Evolutionary conservation across 768 basidiomycete genomes (phyloP), one percentile per base, ranked within the genome.

Genomic region (Pilatotrama ljubarskyi): DNA sequence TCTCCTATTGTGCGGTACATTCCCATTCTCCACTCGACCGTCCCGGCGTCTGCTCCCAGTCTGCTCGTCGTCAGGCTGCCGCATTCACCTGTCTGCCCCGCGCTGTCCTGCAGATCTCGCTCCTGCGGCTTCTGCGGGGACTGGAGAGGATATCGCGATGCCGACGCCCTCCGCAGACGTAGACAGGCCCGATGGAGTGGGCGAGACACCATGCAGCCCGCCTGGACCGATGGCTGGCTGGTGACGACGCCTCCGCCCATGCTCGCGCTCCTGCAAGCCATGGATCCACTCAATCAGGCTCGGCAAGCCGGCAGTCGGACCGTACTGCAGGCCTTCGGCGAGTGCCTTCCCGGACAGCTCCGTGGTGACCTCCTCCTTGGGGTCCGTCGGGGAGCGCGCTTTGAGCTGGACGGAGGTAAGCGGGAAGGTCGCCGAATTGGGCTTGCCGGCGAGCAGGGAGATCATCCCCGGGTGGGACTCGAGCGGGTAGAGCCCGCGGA

Each of bases 401-500:
- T 11, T 77, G 75, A 56, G 82, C 74, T 35, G 55, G 51, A 66
- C 48, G 51, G 66, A 57, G 54, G 66, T 56, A 57, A 69, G 50
- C 51, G 65, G 67, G 72, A n/a, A 82, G 83, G 25, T 83, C 80
- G 18, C 48, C 15, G 56, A 77, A 75, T 17, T 85, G 78, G 13
- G 80, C 82, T 95, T 94, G 38, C 97, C 96, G 0, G 95, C 95
- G 15, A 96, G 83, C 37, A 95, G 72, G 5, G 90, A 91, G 61
- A 95, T 86, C 54, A 93, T 73, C 0, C 91, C 91, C 0, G 95
- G 93, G 1, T 76, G 82, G n/a, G 79, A 78, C 73, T 98, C 96
- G 32, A 95, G 79, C 0, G 89, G 92, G 64, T 84, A 83, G 22
- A 98, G 80, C 17, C 85, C 78, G 29, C 84, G 79, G 53, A 86